Base-by-base conservation (phyloP, 1,139 yeast species). In the Williopsis jadinii region DNA sequence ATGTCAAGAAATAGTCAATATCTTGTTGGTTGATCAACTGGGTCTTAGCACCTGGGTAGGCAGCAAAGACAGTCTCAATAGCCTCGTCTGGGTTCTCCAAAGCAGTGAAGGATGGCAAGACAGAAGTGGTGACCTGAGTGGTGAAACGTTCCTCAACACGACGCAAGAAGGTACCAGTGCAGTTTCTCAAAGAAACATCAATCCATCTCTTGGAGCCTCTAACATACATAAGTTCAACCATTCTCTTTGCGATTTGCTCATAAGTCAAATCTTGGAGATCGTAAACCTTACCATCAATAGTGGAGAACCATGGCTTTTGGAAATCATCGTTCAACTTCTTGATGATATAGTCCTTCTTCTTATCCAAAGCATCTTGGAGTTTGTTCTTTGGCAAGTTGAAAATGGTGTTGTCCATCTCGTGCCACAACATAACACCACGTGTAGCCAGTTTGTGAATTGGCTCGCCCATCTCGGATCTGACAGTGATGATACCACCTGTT, bases 361-460 rank as follows among this genome's bases (percentile, higher is more conserved):
- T 76, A 57, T 67, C 75, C 59, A 92, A 73, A 39, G 94, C 90
- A 40, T 84, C 95, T 42, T 84, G 69, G 51, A 94, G 69, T 70
- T 92, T 92, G 65, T 79, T 78, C 73, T 90, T 88, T 61, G 98
- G 97, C 63, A 88, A 74, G 58, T 77, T 75, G 75, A 92, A 92
- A 55, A 92, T 79, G 39, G 95, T 86, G 54, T 87, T 94, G 66
- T 92, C 99, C 69, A 92, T 73, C 67, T 92, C 97, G 63, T 84
- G 84, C 99, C 99, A 92, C 62, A 92, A 79, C 66, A 86, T 64
- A 49, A 92, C 97, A 73, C 97, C 97, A 66, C 98, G 84, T 44
- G 99, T 92, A 33, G 98, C 98, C 58, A 92, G 77, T 72, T 92
- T 92, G 70, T 92, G 99, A 61, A 92, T 92, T 60, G 98, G 98